Conservation (phyloP, 2,329 filamentous ascomycete species). For the Colletotrichum tropicale region DNA sequence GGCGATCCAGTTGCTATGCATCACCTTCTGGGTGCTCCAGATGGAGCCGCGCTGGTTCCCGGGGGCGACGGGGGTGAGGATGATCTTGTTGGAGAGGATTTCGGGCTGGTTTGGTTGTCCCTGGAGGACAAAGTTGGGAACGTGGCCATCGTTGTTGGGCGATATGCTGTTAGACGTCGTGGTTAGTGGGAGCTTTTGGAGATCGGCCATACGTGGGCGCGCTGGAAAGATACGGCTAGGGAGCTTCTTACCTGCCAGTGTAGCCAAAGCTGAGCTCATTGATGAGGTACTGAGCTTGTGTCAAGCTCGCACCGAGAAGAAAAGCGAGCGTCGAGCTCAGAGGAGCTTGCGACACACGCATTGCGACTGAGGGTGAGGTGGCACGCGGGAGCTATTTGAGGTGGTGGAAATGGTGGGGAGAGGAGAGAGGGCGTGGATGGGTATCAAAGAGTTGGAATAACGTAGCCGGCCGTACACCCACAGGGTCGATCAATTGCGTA, state of each 20-base stretch:
- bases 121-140: conserved; percentile 60
- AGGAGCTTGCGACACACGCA: conserved; percentile 41
- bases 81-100: conserved; percentile 84
- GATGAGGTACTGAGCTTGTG: conserved; percentile 70
- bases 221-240: background rate
- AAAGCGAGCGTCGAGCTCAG: conserved; percentile 39
- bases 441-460: conserved; percentile 8
- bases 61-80: conserved; percentile 87
- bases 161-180: conserved; percentile 10
- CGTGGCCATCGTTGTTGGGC: conserved; percentile 23
- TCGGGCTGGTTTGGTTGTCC: conserved; percentile 64
- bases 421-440: background rate
- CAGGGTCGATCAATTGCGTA: conserved; percentile 15
- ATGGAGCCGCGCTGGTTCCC: conserved; percentile 84
- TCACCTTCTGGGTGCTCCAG: conserved; percentile 73
- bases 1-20: conserved; percentile 75
- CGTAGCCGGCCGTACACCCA: conserved; percentile 13
- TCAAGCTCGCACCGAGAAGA: conserved; percentile 50
- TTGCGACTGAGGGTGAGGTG: conserved; percentile 31
- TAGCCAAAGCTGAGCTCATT: conserved; percentile 81
- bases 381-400: background rate
- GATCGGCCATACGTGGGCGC: background rate
- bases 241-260: conserved; percentile 59
- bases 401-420: background rate
- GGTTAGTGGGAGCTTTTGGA: background rate